Evolutionary conservation across 2,329 filamentous ascomycete genomes (phyloP).

Genomic region (Fusarium multiceps): DNA sequence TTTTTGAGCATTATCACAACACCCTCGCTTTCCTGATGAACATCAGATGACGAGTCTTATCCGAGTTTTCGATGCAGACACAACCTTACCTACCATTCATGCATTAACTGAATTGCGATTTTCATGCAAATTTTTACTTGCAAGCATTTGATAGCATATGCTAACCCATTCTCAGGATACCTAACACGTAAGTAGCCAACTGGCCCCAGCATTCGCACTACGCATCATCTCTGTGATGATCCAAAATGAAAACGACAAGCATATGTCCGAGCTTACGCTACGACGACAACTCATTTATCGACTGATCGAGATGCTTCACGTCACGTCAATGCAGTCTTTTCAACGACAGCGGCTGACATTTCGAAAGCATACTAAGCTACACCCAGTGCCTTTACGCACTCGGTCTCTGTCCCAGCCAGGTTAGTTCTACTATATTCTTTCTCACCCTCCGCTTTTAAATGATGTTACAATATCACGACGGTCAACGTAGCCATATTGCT

Average conservation of each 20-base stretch:
- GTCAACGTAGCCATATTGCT: constrained; percentile 61
- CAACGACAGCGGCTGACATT: constrained; percentile 41
- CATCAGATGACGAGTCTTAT: constrained; percentile 83
- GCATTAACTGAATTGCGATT: constrained; percentile 62
- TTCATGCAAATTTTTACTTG: constrained; percentile 7
- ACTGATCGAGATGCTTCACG: constrained; percentile 46
- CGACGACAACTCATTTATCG: constrained; percentile 55
- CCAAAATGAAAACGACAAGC: constrained; percentile 90
- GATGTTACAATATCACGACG: constrained; percentile 61
- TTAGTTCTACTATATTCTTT: constrained; percentile 41
- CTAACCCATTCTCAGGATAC: constrained; percentile 38
- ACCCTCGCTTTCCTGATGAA: constrained; percentile 53
- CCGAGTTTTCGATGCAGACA: constrained; percentile 78
- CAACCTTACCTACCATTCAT: constrained; percentile 77
- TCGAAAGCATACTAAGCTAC: constrained; percentile 20
- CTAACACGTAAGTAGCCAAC: constrained; percentile 43
- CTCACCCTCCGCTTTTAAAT: constrained; percentile 44
- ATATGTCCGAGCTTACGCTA: constrained; percentile 88
- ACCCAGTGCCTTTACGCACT: neutral
- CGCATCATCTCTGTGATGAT: constrained; percentile 74
- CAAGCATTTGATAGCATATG: constrained; percentile 14
- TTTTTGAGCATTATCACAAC: constrained; percentile 14
- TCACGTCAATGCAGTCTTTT: constrained; percentile 29
- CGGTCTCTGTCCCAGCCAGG: constrained; percentile 16
- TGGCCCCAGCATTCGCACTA: constrained; percentile 16